Evolutionary conservation across 495 filamentous ascomycete genomes (phyloP).

Genomic region (Aspergillus homomorphus): DNA sequence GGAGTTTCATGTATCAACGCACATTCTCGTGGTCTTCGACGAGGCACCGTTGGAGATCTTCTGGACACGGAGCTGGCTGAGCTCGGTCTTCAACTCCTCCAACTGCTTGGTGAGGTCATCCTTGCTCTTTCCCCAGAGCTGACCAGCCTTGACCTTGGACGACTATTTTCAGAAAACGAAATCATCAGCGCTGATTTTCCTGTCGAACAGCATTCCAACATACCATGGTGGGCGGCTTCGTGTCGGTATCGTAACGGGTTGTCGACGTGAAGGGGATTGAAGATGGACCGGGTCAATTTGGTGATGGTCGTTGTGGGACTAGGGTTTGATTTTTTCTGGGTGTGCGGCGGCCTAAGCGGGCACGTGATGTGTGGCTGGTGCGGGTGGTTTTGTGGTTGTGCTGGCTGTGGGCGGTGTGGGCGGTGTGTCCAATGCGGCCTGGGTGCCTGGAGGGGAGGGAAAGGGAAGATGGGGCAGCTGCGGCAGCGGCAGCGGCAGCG

Average conservation of each 20-base stretch:
- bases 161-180: slow-evolving; percentile 52
- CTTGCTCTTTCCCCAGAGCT: slow-evolving; percentile 99
- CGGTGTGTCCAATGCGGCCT: background rate
- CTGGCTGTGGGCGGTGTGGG: no score
- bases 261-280: slow-evolving; percentile 49
- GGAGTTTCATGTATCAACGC: slow-evolving; percentile 43
- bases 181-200: slow-evolving; percentile 13
- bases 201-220: slow-evolving; percentile 22
- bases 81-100: slow-evolving; percentile 88
- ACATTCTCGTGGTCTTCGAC: slow-evolving; percentile 97
- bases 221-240: slow-evolving; percentile 50
- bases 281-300: slow-evolving; percentile 48
- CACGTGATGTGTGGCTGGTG: slow-evolving; percentile 28
- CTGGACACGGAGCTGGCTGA: slow-evolving; percentile 89
- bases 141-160: slow-evolving; percentile 88
- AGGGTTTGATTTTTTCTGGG: slow-evolving; percentile 44
- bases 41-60: slow-evolving; percentile 92
- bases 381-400: background rate
- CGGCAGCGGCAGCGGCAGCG: no score
- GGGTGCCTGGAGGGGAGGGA: no score
- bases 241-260: slow-evolving; percentile 41
- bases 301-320: slow-evolving; percentile 50
- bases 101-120: slow-evolving; percentile 93
- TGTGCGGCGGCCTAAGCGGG: slow-evolving; percentile 36
- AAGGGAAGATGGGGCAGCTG: no score